phyloP scores from a whole-genome alignment of 1,284 basidiomycete species.

The Leccinum variabile region DNA sequence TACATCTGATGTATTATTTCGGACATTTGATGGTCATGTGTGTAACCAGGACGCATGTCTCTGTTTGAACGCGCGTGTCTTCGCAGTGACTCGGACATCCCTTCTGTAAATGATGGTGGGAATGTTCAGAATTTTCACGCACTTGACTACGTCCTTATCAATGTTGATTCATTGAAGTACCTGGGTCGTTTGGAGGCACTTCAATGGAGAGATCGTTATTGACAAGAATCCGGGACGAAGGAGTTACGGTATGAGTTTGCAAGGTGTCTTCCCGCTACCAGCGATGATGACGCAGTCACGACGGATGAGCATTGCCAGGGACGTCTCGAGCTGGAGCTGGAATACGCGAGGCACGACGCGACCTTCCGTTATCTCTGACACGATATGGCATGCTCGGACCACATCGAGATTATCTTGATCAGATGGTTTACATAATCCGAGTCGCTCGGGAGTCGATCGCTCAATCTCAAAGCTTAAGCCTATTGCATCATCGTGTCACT shows the following conservation, averaged over 20 bases:
- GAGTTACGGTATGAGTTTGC: not conserved
- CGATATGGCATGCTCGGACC: not conserved
- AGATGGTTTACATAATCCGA: not conserved
- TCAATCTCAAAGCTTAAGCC: too few species aligned
- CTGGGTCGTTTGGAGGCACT: slow-evolving; percentile 3
- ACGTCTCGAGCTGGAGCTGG: not conserved
- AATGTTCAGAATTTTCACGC: too few species aligned
- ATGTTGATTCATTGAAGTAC: not conserved
- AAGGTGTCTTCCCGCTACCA: not conserved
- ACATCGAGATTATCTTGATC: not conserved
- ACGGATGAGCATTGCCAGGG: not conserved
- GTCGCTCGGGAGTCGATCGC: too few species aligned
- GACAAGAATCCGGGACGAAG: not conserved
- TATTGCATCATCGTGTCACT: too few species aligned
- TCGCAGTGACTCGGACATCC: too few species aligned
- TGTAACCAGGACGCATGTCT: too few species aligned
- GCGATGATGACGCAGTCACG: not conserved
- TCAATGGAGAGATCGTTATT: not conserved
- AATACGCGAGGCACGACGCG: not conserved
- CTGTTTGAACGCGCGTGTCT: too few species aligned
- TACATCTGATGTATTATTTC: too few species aligned
- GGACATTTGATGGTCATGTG: too few species aligned
- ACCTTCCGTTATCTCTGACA: not conserved
- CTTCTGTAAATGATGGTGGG: too few species aligned
- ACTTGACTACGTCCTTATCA: too few species aligned